phyloP scores from a whole-genome alignment of 1,284 basidiomycete genomes.

The Schizophyllum amplum region DNA sequence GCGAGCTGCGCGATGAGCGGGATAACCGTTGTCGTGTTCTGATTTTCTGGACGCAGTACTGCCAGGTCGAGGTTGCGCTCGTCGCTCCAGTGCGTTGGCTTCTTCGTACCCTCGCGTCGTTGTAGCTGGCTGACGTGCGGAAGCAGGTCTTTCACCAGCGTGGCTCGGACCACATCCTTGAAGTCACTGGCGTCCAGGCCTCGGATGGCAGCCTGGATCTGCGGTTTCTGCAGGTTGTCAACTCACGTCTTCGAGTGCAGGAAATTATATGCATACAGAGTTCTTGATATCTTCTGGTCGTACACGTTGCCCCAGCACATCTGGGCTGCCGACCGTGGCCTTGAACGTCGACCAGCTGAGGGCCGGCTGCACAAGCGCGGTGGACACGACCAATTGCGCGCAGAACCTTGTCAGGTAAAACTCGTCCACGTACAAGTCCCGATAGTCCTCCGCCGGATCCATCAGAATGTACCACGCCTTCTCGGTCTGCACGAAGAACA shows the following conservation, averaged over 20 bases:
- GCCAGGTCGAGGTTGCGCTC: slow-evolving; percentile 39
- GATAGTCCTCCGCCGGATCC: slow-evolving; percentile 37
- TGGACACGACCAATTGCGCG: neutral
- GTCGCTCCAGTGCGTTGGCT: neutral
- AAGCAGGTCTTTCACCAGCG: neutral
- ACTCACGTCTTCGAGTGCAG: too few species aligned
- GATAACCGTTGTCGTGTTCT: slow-evolving; percentile 52
- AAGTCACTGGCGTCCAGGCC: neutral
- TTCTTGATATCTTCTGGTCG: neutral
- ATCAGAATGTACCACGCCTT: slow-evolving; percentile 53
- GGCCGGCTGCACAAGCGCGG: neutral
- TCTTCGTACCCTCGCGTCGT: neutral
- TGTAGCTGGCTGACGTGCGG: neutral
- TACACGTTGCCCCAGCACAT: neutral
- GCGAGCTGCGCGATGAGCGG: slow-evolving; percentile 46
- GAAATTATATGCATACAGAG: neutral
- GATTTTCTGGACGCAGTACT: slow-evolving; percentile 45
- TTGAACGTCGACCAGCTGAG: neutral
- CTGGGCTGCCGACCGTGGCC: neutral
- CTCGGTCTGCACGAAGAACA: slow-evolving; percentile 52
- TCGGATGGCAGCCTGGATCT: neutral
- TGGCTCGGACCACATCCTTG: neutral
- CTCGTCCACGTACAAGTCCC: slow-evolving; percentile 26
- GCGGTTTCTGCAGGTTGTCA: neutral
- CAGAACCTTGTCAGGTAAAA: slow-evolving; percentile 30